Base-by-base conservation (phyloP, 805 yeast genomes). In the Clavispora phyllophila region DNA sequence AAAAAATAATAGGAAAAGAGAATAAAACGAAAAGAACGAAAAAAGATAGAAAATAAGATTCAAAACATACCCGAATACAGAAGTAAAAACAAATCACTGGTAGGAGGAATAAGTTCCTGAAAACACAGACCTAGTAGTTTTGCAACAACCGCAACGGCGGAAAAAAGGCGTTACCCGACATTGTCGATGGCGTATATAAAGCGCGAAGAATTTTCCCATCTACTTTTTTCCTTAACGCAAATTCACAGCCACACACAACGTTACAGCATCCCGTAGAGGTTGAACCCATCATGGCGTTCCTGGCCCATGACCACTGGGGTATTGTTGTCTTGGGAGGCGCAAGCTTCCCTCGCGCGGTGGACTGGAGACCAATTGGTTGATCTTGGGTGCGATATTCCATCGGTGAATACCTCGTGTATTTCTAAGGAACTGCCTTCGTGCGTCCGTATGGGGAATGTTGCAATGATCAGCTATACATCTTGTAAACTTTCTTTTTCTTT, bases 331-430 rank as follows among this genome's bases (percentile, higher is more conserved):
- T 38, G 27, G 17, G 12, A 22, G 17, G 65, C 62, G 65, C 27
- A 26, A 28, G 35, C 28, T 59, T 61, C 63, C 50, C 51, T 55
- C 54, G 53, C 66, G 49, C 53, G 68, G 62, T 73, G 82, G 75
- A 70, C 82, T 78, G 84, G 79, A 80, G 84, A 80, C 52, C 46
- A 74, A 64, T 56, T 62, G 60, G 76, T 67, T 65, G 77, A 72
- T 80, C 86, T 80, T 74, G 86, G 86, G 86, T 80, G 85, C 85
- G 76, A 80, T 78, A 70, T 63, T 69, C 72, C 82, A 76, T 78
- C 68, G 68, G 78, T 63, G 49, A 53, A 65, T 61, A 63, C 66
- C 65, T 60, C 56, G 59, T 56, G 60, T 70, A 66, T 63, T 62
- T 64, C 80, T 76, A 77, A 79, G 81, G 83, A 79, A 60, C 67